A percentile compares a stretch with the other conserved stretches of the same genome.
Evolutionary conservation across 768 basidiomycete genomes (phyloP).

Genomic region (Daedaleopsis sinensis): DNA sequence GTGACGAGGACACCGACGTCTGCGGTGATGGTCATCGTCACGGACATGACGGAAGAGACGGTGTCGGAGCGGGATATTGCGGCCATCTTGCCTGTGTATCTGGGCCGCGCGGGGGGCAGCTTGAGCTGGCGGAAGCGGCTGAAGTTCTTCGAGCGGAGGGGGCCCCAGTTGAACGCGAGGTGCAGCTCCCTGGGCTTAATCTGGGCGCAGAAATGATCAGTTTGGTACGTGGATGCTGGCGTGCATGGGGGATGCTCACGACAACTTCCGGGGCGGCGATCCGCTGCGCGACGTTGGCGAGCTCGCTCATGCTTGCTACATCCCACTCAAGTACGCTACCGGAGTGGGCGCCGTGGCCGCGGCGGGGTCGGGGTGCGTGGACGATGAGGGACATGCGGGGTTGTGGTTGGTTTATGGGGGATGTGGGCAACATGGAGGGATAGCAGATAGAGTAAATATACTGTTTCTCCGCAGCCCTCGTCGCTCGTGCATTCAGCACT

Average conservation of each 20-base stretch:
- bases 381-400: slow-evolving; percentile 8
- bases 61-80: slow-evolving; percentile 13
- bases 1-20: slow-evolving; percentile 20
- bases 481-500: too few relatives aligned
- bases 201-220: not conserved
- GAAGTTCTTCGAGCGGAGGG: slow-evolving; percentile 9
- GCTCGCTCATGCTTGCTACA: not conserved
- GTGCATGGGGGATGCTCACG: not conserved
- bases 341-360: not conserved
- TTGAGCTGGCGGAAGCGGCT: slow-evolving; percentile 15
- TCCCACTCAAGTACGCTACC: slow-evolving; percentile 8
- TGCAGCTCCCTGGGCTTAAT: slow-evolving; percentile 21
- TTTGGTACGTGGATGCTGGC: not conserved
- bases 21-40: slow-evolving; percentile 12
- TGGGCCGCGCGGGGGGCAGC: not conserved
- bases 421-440: not conserved
- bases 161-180: slow-evolving; percentile 19
- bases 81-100: not conserved
- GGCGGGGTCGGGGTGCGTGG: slow-evolving; percentile 5
- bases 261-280: slow-evolving; percentile 12
- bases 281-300: slow-evolving; percentile 4
- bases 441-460: not conserved
- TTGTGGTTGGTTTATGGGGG: not conserved
- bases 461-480: too few relatives aligned
- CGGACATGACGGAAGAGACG: slow-evolving; percentile 5